Evolutionary conservation across 2,329 filamentous ascomycete species (phyloP), one percentile per base, ranked within the genome.

Genomic region (Coccinonectria pachysandricola): DNA sequence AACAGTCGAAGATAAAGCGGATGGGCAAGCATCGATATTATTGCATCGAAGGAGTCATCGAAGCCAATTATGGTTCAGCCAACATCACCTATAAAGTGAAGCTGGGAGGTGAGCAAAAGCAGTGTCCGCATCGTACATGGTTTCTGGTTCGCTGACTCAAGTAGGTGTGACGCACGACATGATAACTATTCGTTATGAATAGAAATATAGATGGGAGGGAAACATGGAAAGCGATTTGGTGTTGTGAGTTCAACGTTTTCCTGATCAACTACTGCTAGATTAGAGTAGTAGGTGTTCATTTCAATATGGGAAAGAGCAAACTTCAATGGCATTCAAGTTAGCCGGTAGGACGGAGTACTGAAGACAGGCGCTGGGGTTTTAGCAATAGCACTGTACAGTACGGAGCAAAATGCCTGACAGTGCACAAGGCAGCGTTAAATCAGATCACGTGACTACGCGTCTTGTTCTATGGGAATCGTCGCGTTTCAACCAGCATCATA

Each of bases 21-120:
- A 52, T 57, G 46, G 53, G 53, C 4, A 46, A 40, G 32, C 51
- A 57, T 28, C 48, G 46, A 14, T 57, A 57, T 27, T 55, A 54
- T 32, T 56, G 52, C 26, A 29, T 57, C 21, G 43, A 43, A 21
- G 54, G 54, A 5, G 50, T 41, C 5, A 56, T 57, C 18, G 52
- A 57, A 25, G 54, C 53, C 26, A 48, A 38, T 15, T 57, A 57
- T 31, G 52, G 45, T n/a, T 56, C 54, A 24, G 54, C 54, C 24
- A 52, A 54, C 38, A 48, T 57, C 30, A 56, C 50, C 9, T 57
- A 57, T 35, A 43, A 39, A 5, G 46, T 53, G 7, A 53, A 56
- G 30, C 50, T 57, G 19, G 54, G 51, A 47, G 54, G 54, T 55
- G 31, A 36, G 46, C 18, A 21, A 3, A 20, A 26, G 6, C 4